phyloP scores from a whole-genome alignment of 2,329 filamentous ascomycete genomes.

The Trichoderma atrobrunneum region DNA sequence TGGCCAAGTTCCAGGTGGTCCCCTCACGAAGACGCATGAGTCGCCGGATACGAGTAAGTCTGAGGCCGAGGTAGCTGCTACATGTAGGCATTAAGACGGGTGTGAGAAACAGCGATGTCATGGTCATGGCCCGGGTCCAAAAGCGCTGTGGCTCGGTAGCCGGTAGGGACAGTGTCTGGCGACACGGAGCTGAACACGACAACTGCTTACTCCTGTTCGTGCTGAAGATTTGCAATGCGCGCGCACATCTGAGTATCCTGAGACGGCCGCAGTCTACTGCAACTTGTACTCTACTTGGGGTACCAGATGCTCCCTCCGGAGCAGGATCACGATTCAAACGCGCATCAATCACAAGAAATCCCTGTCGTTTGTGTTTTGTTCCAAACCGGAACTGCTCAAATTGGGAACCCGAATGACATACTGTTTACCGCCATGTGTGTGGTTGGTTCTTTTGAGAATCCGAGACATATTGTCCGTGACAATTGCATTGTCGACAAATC shows the following conservation, averaged over 20 bases:
- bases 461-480: background rate
- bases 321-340: background rate
- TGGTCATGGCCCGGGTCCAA: background rate
- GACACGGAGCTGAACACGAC: background rate
- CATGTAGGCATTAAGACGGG: background rate
- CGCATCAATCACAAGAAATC: slow-evolving; percentile 4
- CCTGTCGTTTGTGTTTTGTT: slow-evolving; percentile 3
- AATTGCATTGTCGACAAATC: background rate
- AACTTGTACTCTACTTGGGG: background rate
- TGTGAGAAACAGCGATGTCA: background rate
- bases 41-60: slow-evolving; percentile 17
- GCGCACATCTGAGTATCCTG: background rate
- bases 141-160: background rate
- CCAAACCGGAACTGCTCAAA: slow-evolving; percentile 23
- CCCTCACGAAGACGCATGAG: background rate
- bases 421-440: background rate
- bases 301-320: background rate
- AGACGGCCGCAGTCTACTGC: background rate
- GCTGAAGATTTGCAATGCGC: background rate
- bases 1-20: slow-evolving; percentile 1
- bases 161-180: background rate
- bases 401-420: slow-evolving; percentile 23
- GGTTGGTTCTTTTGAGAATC: background rate
- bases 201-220: background rate
- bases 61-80: background rate